phyloP scores from a whole-genome alignment of 2,329 filamentous ascomycete species.

The Pseudogymnoascus sp. region DNA sequence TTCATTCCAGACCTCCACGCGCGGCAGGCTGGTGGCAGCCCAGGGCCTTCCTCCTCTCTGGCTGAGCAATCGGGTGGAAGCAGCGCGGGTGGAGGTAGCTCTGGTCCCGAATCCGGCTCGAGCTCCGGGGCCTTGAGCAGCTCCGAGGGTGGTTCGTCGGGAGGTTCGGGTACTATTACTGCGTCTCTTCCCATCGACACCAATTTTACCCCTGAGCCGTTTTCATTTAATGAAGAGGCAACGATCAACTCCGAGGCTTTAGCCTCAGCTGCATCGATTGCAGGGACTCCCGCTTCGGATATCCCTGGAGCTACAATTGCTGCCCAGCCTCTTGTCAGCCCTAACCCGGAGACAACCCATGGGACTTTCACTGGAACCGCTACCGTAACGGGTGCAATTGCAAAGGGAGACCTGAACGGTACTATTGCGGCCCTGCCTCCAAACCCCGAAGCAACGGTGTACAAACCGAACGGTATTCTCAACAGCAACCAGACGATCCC shows the following conservation, averaged over 20 bases:
- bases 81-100: not conserved
- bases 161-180: not conserved
- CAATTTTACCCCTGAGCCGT: slow-evolving; percentile 11
- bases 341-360: slow-evolving; percentile 56
- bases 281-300: slow-evolving; percentile 21
- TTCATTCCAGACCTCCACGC: not conserved
- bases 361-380: slow-evolving; percentile 57
- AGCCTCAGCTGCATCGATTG: slow-evolving; percentile 20
- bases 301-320: slow-evolving; percentile 23
- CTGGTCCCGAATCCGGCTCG: not conserved
- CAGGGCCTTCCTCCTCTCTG: not conserved
- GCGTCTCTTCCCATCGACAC: slow-evolving; percentile 3
- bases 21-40: not conserved
- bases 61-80: not conserved
- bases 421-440: slow-evolving; percentile 47
- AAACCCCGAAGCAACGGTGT: slow-evolving; percentile 56
- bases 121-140: not conserved
- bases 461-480: slow-evolving; percentile 63
- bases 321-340: slow-evolving; percentile 35
- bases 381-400: slow-evolving; percentile 62
- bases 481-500: slow-evolving; percentile 61
- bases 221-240: slow-evolving; percentile 21
- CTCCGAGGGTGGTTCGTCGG: not conserved
- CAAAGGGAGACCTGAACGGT: slow-evolving; percentile 46
- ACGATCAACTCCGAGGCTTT: slow-evolving; percentile 22